A percentile compares a stretch with the other conserved stretches of the same genome.
These are phyloP conservation scores for Thinopyrum elongatum DNA, from an alignment of 176 grass and related monocot species.

Conservation along the genomic window DNA sequence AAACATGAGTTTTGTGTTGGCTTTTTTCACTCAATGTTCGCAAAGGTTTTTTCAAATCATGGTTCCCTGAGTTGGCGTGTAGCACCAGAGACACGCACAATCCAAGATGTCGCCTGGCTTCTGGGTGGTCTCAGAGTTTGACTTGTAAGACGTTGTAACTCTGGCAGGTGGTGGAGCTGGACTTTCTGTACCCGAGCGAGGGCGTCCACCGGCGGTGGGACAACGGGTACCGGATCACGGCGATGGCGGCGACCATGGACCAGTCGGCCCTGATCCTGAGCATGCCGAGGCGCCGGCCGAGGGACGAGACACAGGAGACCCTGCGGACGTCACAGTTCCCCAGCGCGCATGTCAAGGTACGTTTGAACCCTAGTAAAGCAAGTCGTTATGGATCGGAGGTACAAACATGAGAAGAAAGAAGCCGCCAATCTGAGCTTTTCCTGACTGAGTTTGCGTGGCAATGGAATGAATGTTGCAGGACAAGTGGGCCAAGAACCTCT, in stretches of 20 bases:
- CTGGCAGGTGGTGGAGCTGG: constrained; percentile 64
- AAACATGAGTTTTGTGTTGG: too few relatives aligned
- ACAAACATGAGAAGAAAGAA: not conserved
- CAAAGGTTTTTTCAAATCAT: too few relatives aligned
- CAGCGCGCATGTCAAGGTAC: constrained; percentile 63
- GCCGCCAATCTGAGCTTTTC: too few relatives aligned
- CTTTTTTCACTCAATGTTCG: too few relatives aligned
- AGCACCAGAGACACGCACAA: too few relatives aligned
- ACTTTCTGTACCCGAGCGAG: constrained; percentile 76
- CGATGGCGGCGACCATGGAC: constrained; percentile 66
- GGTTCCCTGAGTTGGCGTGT: too few relatives aligned
- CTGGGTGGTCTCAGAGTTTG: too few relatives aligned
- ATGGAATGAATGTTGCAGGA: constrained; percentile 30
- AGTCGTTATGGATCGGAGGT: not conserved
- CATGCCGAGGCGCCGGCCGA: constrained; percentile 53
- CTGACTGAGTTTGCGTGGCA: not conserved
- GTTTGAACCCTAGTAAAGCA: not conserved
- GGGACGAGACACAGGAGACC: constrained; percentile 75
- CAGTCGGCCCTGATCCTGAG: constrained; percentile 68
- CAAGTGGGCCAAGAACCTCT: constrained; percentile 79
- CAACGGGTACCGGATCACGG: constrained; percentile 57
- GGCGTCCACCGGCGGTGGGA: constrained; percentile 75
- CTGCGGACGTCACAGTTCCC: constrained; percentile 69
- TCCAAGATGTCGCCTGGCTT: too few relatives aligned
- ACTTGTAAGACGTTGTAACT: not conserved